Evolutionary conservation across 208 protist species (phyloP).

Genomic region (Sergeia podlipaevii): DNA sequence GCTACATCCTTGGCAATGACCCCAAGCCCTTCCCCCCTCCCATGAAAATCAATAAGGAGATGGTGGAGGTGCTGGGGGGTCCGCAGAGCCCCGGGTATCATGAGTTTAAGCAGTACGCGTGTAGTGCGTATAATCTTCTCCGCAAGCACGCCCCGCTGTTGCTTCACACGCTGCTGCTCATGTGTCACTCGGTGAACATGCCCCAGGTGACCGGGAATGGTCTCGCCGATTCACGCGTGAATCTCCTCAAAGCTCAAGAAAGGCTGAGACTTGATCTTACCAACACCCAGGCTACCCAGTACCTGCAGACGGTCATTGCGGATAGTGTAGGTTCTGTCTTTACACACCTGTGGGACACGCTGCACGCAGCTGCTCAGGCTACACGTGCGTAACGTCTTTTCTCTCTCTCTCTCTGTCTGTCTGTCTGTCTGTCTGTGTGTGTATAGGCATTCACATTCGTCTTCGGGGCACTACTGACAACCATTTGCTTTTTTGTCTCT

Average conservation of each 20-base stretch:
- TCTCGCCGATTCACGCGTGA: slow-evolving; percentile 45
- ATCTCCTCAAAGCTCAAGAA: slow-evolving; percentile 90
- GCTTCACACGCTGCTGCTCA: slow-evolving; percentile 92
- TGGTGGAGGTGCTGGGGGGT: slow-evolving; percentile 85
- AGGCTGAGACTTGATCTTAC: slow-evolving; percentile 92
- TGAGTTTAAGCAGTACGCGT: slow-evolving; percentile 90
- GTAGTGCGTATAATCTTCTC: slow-evolving; percentile 95
- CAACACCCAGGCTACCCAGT: slow-evolving; percentile 91
- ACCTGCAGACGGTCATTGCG: slow-evolving; percentile 92
- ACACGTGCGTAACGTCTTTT: slow-evolving; percentile 58
- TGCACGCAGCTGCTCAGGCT: slow-evolving; percentile 83
- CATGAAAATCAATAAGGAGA: slow-evolving; percentile 95
- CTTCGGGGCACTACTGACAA: too few species aligned
- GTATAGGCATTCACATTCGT: too few species aligned
- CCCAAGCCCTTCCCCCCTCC: slow-evolving; percentile 96
- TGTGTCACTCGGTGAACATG: slow-evolving; percentile 84
- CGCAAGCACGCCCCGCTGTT: slow-evolving; percentile 93
- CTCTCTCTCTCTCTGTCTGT: too few species aligned
- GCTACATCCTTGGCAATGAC: slow-evolving; percentile 96
- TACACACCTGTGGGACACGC: slow-evolving; percentile 87
- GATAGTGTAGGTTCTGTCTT: slow-evolving; percentile 93
- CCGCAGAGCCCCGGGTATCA: slow-evolving; percentile 64
- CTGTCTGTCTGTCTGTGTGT: too few species aligned
- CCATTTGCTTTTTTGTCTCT: too few species aligned
- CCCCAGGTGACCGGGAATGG: slow-evolving; percentile 53